Conservation (phyloP, 176 grass and related monocot genomes). For the Cymbopogon citratus region DNA sequence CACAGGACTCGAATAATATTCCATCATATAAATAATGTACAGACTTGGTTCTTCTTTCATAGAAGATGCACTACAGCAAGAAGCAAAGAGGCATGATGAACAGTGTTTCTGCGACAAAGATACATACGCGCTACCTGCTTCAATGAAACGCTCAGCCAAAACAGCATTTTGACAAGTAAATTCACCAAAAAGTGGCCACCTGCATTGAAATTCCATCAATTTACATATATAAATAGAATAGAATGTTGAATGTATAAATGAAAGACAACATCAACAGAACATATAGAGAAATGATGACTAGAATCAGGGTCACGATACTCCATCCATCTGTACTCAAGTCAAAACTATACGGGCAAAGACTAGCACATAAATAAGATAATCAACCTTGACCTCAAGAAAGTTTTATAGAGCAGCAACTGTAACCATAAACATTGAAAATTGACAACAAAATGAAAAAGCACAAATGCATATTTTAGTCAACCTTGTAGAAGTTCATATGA, state of each 20-base stretch:
- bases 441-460: neutral
- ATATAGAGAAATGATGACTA: neutral
- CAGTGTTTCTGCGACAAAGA: slow-evolving; percentile 35
- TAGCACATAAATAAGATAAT: neutral
- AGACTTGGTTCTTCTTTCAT: slow-evolving; percentile 1
- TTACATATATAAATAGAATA: neutral
- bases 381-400: neutral
- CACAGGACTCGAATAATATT: neutral
- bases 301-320: neutral
- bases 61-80: neutral
- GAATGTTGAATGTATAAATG: neutral
- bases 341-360: neutral
- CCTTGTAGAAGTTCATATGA: neutral
- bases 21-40: neutral
- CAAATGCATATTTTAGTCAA: neutral
- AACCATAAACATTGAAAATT: slow-evolving; percentile 1
- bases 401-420: neutral
- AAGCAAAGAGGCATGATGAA: slow-evolving; percentile 20
- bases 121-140: slow-evolving; percentile 99
- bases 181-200: slow-evolving; percentile 78
- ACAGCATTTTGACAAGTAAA: slow-evolving; percentile 98
- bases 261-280: neutral
- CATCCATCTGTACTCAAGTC: neutral
- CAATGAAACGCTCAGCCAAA: slow-evolving; percentile 90
- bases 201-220: slow-evolving; percentile 28